Evolutionary conservation across 177 flowering plant genomes (phyloP).

Genomic region (Telopea speciosissima): DNA sequence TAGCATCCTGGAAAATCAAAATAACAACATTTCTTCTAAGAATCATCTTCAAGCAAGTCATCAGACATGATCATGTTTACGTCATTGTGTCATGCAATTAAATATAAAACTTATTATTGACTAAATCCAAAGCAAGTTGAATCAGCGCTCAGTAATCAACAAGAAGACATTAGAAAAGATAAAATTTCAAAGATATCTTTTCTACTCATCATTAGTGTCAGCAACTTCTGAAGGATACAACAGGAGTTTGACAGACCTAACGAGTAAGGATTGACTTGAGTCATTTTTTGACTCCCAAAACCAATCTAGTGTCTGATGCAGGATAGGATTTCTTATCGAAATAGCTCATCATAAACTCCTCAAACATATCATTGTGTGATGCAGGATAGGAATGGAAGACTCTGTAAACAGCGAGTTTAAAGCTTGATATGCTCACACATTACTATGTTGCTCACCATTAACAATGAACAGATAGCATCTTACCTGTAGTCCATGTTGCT

Average conservation of each 20-base stretch:
- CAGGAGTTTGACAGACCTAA: not conserved
- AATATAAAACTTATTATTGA: too few species aligned
- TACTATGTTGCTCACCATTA: not conserved
- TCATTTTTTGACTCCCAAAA: not conserved
- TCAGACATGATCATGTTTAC: not conserved
- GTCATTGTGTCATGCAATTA: not conserved
- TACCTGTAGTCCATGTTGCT: slow-evolving; percentile 60
- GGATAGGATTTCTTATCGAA: too few species aligned
- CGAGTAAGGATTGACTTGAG: not conserved
- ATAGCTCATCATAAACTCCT: too few species aligned
- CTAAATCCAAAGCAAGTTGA: not conserved
- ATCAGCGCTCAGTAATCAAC: not conserved
- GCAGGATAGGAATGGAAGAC: too few species aligned
- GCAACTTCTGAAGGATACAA: too few species aligned
- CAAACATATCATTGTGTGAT: too few species aligned
- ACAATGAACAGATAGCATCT: slow-evolving; percentile 7
- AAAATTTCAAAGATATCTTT: too few species aligned
- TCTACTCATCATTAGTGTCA: not conserved
- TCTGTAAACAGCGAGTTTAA: too few species aligned
- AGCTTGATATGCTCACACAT: too few species aligned
- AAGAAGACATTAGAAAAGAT: not conserved
- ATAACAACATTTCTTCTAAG: not conserved
- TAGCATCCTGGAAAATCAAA: slow-evolving; percentile 54
- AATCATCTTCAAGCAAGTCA: not conserved
- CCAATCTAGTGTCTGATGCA: not conserved